These are phyloP conservation scores for Falciphora oryzae DNA, from an alignment of 2,329 filamentous ascomycete species.

Conservation along the genomic window DNA sequence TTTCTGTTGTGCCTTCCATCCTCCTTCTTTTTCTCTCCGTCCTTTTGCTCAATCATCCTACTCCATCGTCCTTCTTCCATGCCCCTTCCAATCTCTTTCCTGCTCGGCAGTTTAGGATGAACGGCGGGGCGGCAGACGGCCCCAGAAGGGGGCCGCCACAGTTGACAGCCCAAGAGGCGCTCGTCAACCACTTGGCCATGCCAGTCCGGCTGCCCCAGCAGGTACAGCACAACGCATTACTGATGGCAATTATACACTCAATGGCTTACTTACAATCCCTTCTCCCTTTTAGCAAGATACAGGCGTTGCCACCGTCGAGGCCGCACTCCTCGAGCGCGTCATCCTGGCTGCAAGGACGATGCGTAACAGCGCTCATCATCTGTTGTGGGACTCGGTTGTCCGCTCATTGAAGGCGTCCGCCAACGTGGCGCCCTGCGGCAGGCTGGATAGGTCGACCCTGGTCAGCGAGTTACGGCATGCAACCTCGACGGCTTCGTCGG, in stretches of 20 bases:
- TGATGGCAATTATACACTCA: too few species aligned
- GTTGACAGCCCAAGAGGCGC: constrained; percentile 25
- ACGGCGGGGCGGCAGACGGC: neutral
- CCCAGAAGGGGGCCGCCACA: neutral
- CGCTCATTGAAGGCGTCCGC: neutral
- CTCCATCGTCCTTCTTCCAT: too few species aligned
- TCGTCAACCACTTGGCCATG: constrained; percentile 15
- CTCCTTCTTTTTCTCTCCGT: too few species aligned
- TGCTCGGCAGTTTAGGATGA: neutral
- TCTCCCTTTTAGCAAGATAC: neutral
- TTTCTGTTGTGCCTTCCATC: too few species aligned
- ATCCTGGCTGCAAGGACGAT: constrained; percentile 8
- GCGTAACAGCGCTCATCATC: neutral
- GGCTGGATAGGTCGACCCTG: constrained; percentile 1
- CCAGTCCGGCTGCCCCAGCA: constrained; percentile 12
- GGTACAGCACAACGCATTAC: too few species aligned
- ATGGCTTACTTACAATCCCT: too few species aligned
- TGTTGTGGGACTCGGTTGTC: constrained; percentile 4
- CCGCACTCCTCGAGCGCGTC: constrained; percentile 6
- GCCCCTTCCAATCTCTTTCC: too few species aligned
- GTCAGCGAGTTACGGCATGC: neutral
- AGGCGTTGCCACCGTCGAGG: neutral
- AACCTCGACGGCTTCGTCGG: neutral
- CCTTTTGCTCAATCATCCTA: too few species aligned
- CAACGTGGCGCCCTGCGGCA: neutral